Evolutionary conservation across 106 monocot genomes (phyloP), one percentile per base, ranked within the genome.

Genomic region (Alisma plantagoaquatica): DNA sequence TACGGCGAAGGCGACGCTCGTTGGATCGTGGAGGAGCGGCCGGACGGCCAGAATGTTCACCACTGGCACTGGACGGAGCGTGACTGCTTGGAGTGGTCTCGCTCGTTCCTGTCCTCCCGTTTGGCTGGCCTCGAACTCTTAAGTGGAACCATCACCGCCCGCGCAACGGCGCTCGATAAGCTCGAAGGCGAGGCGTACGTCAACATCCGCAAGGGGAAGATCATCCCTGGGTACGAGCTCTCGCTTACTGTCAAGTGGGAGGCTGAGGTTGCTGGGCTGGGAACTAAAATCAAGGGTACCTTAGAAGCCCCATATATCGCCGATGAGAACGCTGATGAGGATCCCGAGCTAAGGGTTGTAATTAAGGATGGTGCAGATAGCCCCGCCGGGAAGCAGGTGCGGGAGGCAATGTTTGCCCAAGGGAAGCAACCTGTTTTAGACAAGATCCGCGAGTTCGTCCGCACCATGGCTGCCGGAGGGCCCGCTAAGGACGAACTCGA

Each of bases 51-150:
- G 59, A 96, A 96, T 65, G 88, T 96, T 51, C 88, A 96, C 78
- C 84, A 96, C 75, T 96, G 96, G 96, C 96, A 96, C 84, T 96
- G 96, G 96, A 69, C 75, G 42, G 96, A 96, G 71, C 96, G 96
- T 45, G 84, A 96, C 59, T 96, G 96, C 73, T 61, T 89, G 33
- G 81, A 81, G 42, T 96, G 81, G 78, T 84, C 96, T 17, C 83
- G 84, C 41, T 42, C 74, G 8, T 62, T 61, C 29, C 84, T 96
- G 70, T 74, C 83, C 27, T 52, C 70, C 54, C 84, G 84, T 30
- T 81, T 96, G 62, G 33, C 56, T 14, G 30, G 35, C 42, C 84
- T 96, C 56, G 15, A 67, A 46, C 29, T 96, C 48, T 71, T 84
- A 67, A 38, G 54, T 57, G 78, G 75, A 1, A 88, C 78, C 23